phyloP scores from a whole-genome alignment of 2,329 filamentous ascomycete species.

The Teratosphaeria destructans region DNA sequence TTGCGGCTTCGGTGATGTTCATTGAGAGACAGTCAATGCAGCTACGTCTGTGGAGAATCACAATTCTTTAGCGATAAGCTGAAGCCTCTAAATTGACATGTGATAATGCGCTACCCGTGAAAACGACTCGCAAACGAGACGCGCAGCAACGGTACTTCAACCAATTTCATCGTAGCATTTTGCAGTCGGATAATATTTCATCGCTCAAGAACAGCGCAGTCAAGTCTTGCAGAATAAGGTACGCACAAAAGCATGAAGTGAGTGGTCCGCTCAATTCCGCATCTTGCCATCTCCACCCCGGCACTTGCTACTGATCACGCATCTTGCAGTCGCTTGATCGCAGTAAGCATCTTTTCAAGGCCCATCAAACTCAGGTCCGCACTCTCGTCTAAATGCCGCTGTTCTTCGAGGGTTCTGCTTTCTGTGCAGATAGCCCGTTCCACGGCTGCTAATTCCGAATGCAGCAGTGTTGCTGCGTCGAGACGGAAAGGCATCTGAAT shows the following conservation, averaged over 20 bases:
- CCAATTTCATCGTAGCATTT: too few relatives aligned
- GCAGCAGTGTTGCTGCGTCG: background rate
- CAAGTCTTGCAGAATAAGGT: too few relatives aligned
- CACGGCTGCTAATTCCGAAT: too few relatives aligned
- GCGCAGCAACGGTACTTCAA: background rate
- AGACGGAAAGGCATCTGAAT: background rate
- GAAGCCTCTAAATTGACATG: background rate
- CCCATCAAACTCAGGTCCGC: background rate
- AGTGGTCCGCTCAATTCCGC: too few relatives aligned
- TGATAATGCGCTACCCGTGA: background rate
- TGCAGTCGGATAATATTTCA: too few relatives aligned
- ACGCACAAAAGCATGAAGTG: too few relatives aligned
- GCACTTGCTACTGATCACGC: background rate
- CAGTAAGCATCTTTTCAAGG: background rate
- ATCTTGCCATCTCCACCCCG: too few relatives aligned
- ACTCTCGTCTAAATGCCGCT: background rate
- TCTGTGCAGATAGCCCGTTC: too few relatives aligned
- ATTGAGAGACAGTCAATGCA: background rate
- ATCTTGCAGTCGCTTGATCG: background rate
- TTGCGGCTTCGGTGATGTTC: background rate
- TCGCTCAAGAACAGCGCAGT: too few relatives aligned
- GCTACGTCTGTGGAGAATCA: background rate
- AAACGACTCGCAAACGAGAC: background rate
- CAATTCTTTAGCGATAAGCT: background rate
- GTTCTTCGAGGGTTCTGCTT: background rate